phyloP scores from a whole-genome alignment of 2,329 filamentous ascomycete species.

The Aspergillus novoparasiticus region DNA sequence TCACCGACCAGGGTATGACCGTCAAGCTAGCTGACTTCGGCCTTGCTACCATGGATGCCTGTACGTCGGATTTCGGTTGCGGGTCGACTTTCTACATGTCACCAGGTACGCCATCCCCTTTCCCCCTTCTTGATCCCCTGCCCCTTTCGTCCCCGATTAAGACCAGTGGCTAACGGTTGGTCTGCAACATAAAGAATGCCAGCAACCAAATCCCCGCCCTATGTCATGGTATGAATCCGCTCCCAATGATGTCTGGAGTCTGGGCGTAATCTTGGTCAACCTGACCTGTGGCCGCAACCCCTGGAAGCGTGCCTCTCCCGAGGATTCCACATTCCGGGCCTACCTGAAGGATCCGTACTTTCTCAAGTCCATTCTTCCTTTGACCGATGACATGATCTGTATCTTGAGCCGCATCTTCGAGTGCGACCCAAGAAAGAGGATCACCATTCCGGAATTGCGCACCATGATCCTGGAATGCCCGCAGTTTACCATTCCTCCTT shows the following conservation, averaged over 20 bases:
- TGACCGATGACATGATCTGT: constrained; percentile 85
- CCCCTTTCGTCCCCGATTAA: constrained; percentile 7
- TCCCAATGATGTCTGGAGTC: constrained; percentile 95
- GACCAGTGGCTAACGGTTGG: neutral
- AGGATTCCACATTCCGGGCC: constrained; percentile 93
- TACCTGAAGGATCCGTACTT: constrained; percentile 85
- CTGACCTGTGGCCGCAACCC: constrained; percentile 97
- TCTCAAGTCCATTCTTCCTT: constrained; percentile 85
- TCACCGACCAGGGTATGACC: constrained; percentile 82
- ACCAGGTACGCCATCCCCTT: constrained; percentile 70
- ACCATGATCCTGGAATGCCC: constrained; percentile 75
- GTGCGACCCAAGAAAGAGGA: constrained; percentile 78
- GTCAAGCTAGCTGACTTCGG: constrained; percentile 98
- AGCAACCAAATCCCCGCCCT: constrained; percentile 72
- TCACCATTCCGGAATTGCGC: constrained; percentile 78
- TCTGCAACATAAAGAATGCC: constrained; percentile 70
- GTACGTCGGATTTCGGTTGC: constrained; percentile 93
- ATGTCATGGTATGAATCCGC: constrained; percentile 82
- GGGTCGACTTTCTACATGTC: constrained; percentile 99
- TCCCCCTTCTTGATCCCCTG: neutral
- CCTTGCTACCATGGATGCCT: constrained; percentile 79
- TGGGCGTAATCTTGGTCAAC: constrained; percentile 98
- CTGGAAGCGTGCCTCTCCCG: constrained; percentile 92
- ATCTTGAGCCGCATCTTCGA: constrained; percentile 89
- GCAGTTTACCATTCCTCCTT: constrained; percentile 62